Conservation (phyloP, 169 alveolate genomes). For the Babesia divergens region DNA sequence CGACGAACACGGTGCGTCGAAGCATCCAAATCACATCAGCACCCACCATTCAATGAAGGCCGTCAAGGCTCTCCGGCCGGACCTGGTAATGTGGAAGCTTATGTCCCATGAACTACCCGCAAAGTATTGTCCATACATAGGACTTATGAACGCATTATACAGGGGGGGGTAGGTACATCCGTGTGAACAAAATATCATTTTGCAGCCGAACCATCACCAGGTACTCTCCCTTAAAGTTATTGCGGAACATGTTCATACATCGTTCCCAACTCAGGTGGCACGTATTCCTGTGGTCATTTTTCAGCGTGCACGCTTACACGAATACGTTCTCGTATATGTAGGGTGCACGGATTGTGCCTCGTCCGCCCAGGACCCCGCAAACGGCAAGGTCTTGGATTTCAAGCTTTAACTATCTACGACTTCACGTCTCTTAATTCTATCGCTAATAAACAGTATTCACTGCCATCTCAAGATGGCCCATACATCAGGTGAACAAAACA, state of each 20-base stretch:
- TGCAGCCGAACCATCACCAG: background rate
- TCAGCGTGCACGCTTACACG: conserved; percentile 27
- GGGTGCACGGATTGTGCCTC: too few species aligned
- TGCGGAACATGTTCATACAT: conserved; percentile 28
- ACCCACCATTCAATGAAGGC: conserved; percentile 26
- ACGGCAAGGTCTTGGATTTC: too few species aligned
- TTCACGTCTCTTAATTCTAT: too few species aligned
- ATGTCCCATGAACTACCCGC: background rate
- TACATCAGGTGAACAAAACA: too few species aligned
- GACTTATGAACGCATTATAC: background rate
- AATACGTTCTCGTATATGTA: too few species aligned
- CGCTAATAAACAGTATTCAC: too few species aligned
- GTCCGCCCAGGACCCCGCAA: too few species aligned
- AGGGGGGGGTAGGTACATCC: conserved; percentile 1
- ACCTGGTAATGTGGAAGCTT: conserved; percentile 26
- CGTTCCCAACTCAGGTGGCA: conserved; percentile 27
- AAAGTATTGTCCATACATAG: conserved; percentile 18
- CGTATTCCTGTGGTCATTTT: conserved; percentile 35
- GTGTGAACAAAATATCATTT: background rate
- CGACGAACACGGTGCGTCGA: conserved; percentile 70
- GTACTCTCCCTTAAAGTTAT: conserved; percentile 16
- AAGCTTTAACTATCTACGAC: too few species aligned
- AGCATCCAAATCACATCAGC: conserved; percentile 74
- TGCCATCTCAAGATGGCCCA: too few species aligned
- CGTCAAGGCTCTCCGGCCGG: background rate